Percentiles rank a stretch among this genome's conserved stretches.
phyloP scores from a whole-genome alignment of 108 stramenopile species.

The Aurantiochytrium sp. region DNA sequence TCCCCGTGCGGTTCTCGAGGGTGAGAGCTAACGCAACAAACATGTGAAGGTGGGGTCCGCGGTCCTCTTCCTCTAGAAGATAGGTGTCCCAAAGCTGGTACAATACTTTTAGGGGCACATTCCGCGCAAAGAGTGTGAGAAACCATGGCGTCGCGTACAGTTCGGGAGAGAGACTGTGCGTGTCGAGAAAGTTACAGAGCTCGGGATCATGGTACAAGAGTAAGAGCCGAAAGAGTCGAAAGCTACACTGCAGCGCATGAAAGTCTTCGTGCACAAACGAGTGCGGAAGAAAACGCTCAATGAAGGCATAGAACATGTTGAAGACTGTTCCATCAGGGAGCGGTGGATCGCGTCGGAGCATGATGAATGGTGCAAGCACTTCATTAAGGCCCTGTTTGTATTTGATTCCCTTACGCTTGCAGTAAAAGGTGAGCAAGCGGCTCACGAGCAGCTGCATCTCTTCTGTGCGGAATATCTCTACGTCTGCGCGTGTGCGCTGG shows the following conservation, averaged over 20 bases:
- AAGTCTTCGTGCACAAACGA: conserved; percentile 41
- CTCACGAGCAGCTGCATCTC: not conserved
- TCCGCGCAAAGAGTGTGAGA: conserved; percentile 38
- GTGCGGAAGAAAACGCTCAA: conserved; percentile 38
- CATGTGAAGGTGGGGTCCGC: not conserved
- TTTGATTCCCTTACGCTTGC: conserved; percentile 32
- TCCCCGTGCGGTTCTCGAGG: not conserved
- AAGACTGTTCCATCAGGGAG: conserved; percentile 33
- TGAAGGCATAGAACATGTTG: conserved; percentile 30
- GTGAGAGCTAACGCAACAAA: not conserved
- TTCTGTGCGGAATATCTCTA: not conserved
- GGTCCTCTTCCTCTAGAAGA: not conserved
- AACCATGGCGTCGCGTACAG: conserved; percentile 52
- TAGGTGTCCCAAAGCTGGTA: not conserved
- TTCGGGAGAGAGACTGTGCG: conserved; percentile 41
- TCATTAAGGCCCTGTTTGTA: conserved; percentile 53
- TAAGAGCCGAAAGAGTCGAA: conserved; percentile 37
- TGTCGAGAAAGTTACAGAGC: conserved; percentile 37
- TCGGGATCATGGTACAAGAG: conserved; percentile 42
- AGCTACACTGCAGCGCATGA: conserved; percentile 38
- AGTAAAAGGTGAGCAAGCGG: conserved; percentile 28
- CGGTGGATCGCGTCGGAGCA: conserved; percentile 26
- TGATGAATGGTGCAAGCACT: conserved; percentile 45
- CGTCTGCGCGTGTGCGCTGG: conserved; percentile 13
- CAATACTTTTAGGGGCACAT: not conserved